Base-by-base conservation (phyloP, 371 early-diverging fungal genomes). In the Mucor indicus region DNA sequence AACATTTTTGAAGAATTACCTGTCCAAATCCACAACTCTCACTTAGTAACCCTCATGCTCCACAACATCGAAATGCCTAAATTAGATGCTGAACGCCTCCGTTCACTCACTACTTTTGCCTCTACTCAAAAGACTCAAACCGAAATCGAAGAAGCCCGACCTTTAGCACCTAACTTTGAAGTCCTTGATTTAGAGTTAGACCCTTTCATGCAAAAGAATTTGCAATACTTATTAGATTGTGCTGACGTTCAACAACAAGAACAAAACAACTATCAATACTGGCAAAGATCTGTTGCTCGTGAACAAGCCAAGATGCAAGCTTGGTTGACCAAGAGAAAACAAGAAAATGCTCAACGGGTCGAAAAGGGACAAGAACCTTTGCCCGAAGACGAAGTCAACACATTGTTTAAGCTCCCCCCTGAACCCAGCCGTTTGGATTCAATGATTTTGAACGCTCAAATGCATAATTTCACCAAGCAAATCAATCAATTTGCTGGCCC, bases 371-470 rank as follows among this genome's bases (percentile, higher is more conserved):
- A 83, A 66, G 49, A 73, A 38, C 83, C 86, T n/a, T 75, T 92
- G 46, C 85, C 89, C 20, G 93, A 93, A 41, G 86, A 85, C 44
- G 87, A 93, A 60, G 78, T 92, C 44, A 70, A 77, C 50, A 69
- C 75, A 36, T 67, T 81, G 66, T 86, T 83, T 75, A 84, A 76
- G 64, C 54, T 75, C 39, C 89, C 88, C 27, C 70, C 82, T 19
- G 98, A 97, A 75, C 96, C 96, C 13, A 85, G 89, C 61, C 85
- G 95, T 57, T 74, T 97, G 53, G 93, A 95, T 53, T 82, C 87
- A 13, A 79, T 96, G 64, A 80, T 97, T 52, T 80, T 91, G 56
- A 84, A 84, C 27, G 87, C 89, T 50, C 95, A 95, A 72, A 86
- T 95, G 62, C 88, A 91, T 54, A 88, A 89, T 63, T 87, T 91